Percentiles rank a stretch among this genome's conserved stretches.
phyloP scores from a whole-genome alignment of 805 yeast species.

The Starmerella asiatica region DNA sequence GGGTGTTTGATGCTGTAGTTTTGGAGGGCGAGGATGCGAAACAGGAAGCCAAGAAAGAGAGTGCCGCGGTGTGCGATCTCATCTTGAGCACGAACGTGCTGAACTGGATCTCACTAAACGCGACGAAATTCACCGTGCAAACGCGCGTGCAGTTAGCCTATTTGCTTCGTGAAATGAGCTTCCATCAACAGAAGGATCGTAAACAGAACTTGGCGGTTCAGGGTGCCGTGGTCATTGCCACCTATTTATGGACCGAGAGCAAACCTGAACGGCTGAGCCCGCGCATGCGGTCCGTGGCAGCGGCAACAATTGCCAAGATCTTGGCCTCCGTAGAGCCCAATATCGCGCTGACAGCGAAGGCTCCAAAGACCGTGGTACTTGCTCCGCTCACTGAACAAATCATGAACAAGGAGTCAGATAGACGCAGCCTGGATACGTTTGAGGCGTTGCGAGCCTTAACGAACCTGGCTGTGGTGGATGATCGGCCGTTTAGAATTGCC shows the following conservation, averaged over 20 bases:
- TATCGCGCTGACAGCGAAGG: slow-evolving; percentile 25
- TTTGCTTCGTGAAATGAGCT: slow-evolving; percentile 25
- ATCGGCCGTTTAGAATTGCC: slow-evolving; percentile 30
- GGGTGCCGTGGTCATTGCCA: slow-evolving; percentile 27
- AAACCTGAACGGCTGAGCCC: slow-evolving; percentile 17
- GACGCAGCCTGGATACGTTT: slow-evolving; percentile 30
- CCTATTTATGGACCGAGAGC: slow-evolving; percentile 22
- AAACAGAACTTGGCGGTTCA: slow-evolving; percentile 24
- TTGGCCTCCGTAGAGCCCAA: slow-evolving; percentile 28
- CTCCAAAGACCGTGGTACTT: slow-evolving; percentile 24
- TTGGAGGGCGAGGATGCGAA: slow-evolving; percentile 1
- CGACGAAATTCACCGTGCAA: slow-evolving; percentile 18
- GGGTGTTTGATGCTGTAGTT: slow-evolving; percentile 4
- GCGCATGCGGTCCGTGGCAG: slow-evolving; percentile 12
- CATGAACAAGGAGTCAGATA: slow-evolving; percentile 15
- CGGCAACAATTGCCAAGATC: slow-evolving; percentile 25
- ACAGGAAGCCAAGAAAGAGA: slow-evolving; percentile 2
- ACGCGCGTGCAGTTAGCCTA: slow-evolving; percentile 22
- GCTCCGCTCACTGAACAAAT: slow-evolving; percentile 24
- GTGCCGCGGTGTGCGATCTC: slow-evolving; percentile 10
- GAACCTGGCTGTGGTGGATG: slow-evolving; percentile 42
- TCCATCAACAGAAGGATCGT: slow-evolving; percentile 19
- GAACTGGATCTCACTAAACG: slow-evolving; percentile 16
- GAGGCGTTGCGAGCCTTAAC: slow-evolving; percentile 55
- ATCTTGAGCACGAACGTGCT: slow-evolving; percentile 18